Base-by-base conservation (phyloP, 345 rosid genomes). In the Hypericum androsaemum region DNA sequence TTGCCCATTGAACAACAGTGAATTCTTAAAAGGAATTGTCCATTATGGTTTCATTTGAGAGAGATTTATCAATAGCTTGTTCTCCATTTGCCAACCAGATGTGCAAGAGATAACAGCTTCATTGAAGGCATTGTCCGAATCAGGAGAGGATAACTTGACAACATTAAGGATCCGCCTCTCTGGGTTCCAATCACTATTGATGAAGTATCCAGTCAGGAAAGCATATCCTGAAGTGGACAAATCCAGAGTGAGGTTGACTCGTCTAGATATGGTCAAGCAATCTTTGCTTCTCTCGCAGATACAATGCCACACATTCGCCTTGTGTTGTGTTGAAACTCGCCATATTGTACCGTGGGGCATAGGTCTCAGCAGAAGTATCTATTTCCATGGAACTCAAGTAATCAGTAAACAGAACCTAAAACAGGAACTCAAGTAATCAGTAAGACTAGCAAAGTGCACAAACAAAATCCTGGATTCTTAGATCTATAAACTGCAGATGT, bases 261-360 rank as follows among this genome's bases (percentile, higher is more conserved):
- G 86, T 22, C 97, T 94, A 14, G 95, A 65, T 83, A 89, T 38
- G 89, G 77, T 0, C 94, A 94, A n/a, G 86, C 74, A 58, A n/a
- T n/a, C n/a, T n/a, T n/a, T n/a, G n/a, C n/a, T n/a, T n/a, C n/a
- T n/a, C n/a, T n/a, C n/a, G n/a, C n/a, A n/a, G n/a, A n/a, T n/a
- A n/a, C n/a, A n/a, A n/a, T n/a, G n/a, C n/a, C n/a, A n/a, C n/a
- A n/a, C 97, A 89, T 67, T 89, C 95, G 56, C 95, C 95, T 74
- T 83, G 97, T 41, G 80, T 80, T 6, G 76, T 78, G 64, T 79
- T 80, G 69, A 89, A 89, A 62, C 74, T 81, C 43, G 83, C 71
- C 63, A 56, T 63, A 52, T 72, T 80, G 40, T 86, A 89, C 13
- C 74, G 69, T 10, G 97, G 95, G n/a, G n/a, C n/a, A n/a, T n/a